Conservation (phyloP, 176 grass and related monocot species). For the Zoysia pacifica region DNA sequence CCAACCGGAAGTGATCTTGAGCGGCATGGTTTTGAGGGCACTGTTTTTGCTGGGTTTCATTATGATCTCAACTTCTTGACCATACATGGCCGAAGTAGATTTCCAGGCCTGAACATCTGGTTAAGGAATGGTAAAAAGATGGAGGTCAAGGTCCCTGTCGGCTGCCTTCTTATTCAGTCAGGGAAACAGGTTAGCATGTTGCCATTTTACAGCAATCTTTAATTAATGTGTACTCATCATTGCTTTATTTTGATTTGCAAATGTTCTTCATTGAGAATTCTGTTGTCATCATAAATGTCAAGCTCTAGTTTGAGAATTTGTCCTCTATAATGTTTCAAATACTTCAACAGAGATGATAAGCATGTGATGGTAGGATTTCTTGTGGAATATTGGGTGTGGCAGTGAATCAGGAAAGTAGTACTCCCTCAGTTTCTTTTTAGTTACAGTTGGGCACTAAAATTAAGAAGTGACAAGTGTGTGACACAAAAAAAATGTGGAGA, state of each 20-base stretch:
- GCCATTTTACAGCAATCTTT: too few relatives aligned
- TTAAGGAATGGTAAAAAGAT: constrained; percentile 84
- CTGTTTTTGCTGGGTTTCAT: constrained; percentile 93
- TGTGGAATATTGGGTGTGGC: background rate
- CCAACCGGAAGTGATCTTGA: constrained; percentile 91
- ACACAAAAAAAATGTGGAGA: too few relatives aligned
- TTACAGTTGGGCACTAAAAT: too few relatives aligned
- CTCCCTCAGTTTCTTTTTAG: too few relatives aligned
- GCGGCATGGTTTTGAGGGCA: constrained; percentile 71
- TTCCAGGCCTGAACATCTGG: constrained; percentile 95
- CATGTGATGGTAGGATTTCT: too few relatives aligned
- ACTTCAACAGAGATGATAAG: too few relatives aligned
- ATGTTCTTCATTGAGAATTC: too few relatives aligned
- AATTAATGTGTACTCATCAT: too few relatives aligned
- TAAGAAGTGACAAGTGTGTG: too few relatives aligned
- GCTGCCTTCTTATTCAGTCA: constrained; percentile 88
- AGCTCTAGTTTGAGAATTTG: background rate
- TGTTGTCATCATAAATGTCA: constrained; percentile 5
- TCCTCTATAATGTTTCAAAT: background rate
- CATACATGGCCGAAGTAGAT: constrained; percentile 96
- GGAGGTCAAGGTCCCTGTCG: constrained; percentile 89
- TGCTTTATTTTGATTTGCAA: too few relatives aligned
- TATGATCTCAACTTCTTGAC: constrained; percentile 99
- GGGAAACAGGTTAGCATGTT: constrained; percentile 69
- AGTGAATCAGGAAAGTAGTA: background rate